A percentile compares a stretch with the other conserved stretches of the same genome.
Evolutionary conservation across 2,329 filamentous ascomycete species (phyloP).

Genomic region (Ambrosiella beaveri): DNA sequence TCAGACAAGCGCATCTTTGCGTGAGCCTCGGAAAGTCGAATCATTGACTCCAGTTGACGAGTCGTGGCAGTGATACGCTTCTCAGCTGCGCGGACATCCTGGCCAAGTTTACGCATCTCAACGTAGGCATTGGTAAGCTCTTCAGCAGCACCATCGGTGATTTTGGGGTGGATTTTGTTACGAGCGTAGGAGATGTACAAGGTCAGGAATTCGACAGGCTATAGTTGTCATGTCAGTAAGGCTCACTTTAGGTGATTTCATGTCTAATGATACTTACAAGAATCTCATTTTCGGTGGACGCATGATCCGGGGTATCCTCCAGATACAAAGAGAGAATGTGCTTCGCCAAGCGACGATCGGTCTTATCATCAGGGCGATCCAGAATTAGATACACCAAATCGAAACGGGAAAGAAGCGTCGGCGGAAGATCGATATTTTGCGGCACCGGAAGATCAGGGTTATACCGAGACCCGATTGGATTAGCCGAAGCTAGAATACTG

Average conservation of each 20-base stretch:
- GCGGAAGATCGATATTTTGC: slow-evolving; percentile 93
- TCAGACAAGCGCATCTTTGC: slow-evolving; percentile 85
- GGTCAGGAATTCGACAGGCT: slow-evolving; percentile 90
- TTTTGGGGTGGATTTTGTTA: slow-evolving; percentile 62
- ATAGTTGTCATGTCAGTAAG: slow-evolving; percentile 6
- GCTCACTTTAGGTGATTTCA: neutral
- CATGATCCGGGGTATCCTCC: slow-evolving; percentile 83
- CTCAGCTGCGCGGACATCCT: slow-evolving; percentile 71
- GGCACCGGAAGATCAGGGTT: slow-evolving; percentile 91
- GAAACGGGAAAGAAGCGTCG: slow-evolving; percentile 86
- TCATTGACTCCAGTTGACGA: slow-evolving; percentile 94
- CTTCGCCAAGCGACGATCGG: slow-evolving; percentile 72
- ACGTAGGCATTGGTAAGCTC: slow-evolving; percentile 80
- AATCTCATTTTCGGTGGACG: slow-evolving; percentile 55
- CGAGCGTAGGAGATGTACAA: slow-evolving; percentile 95
- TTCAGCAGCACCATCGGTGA: slow-evolving; percentile 63
- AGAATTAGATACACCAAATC: slow-evolving; percentile 94
- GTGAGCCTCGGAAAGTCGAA: slow-evolving; percentile 86
- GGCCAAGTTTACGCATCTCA: slow-evolving; percentile 83
- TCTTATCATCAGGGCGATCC: slow-evolving; percentile 80
- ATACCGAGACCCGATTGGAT: slow-evolving; percentile 95
- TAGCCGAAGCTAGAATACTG: slow-evolving; percentile 89
- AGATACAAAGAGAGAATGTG: slow-evolving; percentile 94
- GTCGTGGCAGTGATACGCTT: slow-evolving; percentile 97
- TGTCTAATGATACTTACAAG: slow-evolving; percentile 37